phyloP scores from a whole-genome alignment of 2,329 filamentous ascomycete species.

The Karstenula rhodostoma region DNA sequence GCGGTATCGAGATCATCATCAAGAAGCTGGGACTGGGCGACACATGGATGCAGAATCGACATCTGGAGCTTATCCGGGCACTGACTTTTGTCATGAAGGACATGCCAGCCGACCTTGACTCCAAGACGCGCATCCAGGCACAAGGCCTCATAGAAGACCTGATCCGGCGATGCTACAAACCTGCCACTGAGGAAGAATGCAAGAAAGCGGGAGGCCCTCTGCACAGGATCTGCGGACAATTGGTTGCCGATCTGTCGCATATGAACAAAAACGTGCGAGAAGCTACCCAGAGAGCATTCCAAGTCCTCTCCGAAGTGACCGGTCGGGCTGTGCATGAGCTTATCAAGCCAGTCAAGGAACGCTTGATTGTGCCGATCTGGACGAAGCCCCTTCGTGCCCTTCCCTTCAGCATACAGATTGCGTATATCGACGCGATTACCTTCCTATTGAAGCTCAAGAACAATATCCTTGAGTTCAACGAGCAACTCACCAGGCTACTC shows the following conservation, averaged over 20 bases:
- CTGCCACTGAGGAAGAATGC: conserved; percentile 80
- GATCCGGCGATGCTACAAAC: conserved; percentile 79
- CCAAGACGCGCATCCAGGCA: conserved; percentile 83
- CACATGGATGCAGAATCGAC: conserved; percentile 80
- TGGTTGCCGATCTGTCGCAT: conserved; percentile 89
- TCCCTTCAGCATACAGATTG: conserved; percentile 94
- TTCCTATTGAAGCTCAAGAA: conserved; percentile 91
- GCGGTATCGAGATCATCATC: conserved; percentile 88
- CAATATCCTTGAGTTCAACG: conserved; percentile 90
- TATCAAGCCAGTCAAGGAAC: conserved; percentile 87
- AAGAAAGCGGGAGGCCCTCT: conserved; percentile 72
- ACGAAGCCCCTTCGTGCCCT: conserved; percentile 92
- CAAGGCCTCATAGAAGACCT: conserved; percentile 84
- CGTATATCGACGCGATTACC: conserved; percentile 96
- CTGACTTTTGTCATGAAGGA: conserved; percentile 98
- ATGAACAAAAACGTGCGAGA: conserved; percentile 96
- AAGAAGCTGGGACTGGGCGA: conserved; percentile 87
- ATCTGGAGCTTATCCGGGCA: conserved; percentile 88
- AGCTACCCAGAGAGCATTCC: conserved; percentile 81
- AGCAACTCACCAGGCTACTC: conserved; percentile 85
- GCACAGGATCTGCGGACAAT: conserved; percentile 79
- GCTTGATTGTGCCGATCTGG: conserved; percentile 89
- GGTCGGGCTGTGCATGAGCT: conserved; percentile 85
- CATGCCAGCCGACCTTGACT: conserved; percentile 92
- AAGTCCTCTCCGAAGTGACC: conserved; percentile 80